Evolutionary conservation across 2,329 filamentous ascomycete genomes (phyloP).

Genomic region (Fusarium devonianum): DNA sequence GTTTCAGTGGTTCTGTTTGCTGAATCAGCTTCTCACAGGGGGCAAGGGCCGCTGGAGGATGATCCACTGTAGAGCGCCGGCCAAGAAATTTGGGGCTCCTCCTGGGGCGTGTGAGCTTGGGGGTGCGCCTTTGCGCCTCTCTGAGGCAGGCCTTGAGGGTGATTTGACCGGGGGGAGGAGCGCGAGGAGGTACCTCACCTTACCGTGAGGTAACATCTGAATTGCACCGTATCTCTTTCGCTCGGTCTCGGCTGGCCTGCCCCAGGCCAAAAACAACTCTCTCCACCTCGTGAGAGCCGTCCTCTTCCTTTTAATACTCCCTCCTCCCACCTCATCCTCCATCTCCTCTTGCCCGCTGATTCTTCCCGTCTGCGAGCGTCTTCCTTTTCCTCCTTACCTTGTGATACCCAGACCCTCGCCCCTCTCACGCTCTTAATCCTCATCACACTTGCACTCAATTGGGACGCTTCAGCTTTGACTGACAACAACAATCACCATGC

Average conservation of each 20-base stretch:
- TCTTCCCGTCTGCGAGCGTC: slow-evolving; percentile 34
- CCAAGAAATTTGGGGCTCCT: slow-evolving; percentile 22
- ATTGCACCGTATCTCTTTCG: slow-evolving; percentile 29
- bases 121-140: slow-evolving; percentile 17
- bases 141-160: slow-evolving; percentile 19
- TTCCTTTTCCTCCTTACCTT: slow-evolving; percentile 29
- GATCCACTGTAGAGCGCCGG: slow-evolving; percentile 11
- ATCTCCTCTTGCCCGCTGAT: slow-evolving; percentile 17
- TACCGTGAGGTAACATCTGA: slow-evolving; percentile 26
- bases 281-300: slow-evolving; percentile 34
- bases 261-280: slow-evolving; percentile 39
- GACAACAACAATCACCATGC: slow-evolving; percentile 58
- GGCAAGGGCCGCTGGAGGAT: slow-evolving; percentile 7
- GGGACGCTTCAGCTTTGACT: slow-evolving; percentile 27
- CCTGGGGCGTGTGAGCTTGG: not conserved
- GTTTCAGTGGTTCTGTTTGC: slow-evolving; percentile 18
- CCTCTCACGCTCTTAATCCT: slow-evolving; percentile 14
- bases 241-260: slow-evolving; percentile 34
- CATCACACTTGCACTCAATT: slow-evolving; percentile 25
- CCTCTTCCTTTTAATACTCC: slow-evolving; percentile 42
- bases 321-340: slow-evolving; percentile 24
- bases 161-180: slow-evolving; percentile 25
- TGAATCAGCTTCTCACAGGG: slow-evolving; percentile 13
- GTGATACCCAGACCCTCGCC: slow-evolving; percentile 43
- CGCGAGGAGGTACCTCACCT: slow-evolving; percentile 27